Evolutionary conservation across 176 grass and related monocot genomes (phyloP).

Genomic region (Oryza officinalis): DNA sequence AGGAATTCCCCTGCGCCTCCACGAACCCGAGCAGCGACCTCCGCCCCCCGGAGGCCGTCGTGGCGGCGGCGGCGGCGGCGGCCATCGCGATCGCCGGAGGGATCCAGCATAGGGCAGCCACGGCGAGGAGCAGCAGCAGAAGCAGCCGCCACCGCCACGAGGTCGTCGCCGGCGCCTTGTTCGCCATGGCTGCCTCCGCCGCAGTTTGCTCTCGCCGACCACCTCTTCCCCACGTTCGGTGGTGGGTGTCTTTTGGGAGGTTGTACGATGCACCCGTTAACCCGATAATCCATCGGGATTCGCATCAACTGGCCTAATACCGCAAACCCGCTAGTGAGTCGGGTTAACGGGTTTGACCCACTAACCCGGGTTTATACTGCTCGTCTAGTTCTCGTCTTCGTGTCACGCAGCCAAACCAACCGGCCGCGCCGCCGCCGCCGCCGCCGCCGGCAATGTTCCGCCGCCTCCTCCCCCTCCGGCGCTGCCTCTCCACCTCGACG

Average conservation of each 20-base stretch:
- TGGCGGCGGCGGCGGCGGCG: slow-evolving; percentile 14
- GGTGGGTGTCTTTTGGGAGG: not conserved
- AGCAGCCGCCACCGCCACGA: slow-evolving; percentile 57
- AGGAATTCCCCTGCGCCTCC: slow-evolving; percentile 76
- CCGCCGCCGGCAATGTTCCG: slow-evolving; percentile 53
- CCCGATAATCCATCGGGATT: not conserved
- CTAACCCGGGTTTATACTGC: not conserved
- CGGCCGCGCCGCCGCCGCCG: slow-evolving; percentile 22
- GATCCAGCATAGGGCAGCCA: slow-evolving; percentile 54
- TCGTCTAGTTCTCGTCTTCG: not conserved
- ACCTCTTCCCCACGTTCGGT: slow-evolving; percentile 4
- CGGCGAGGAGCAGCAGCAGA: slow-evolving; percentile 28
- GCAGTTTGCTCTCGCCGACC: not conserved
- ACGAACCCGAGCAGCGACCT: slow-evolving; percentile 74
- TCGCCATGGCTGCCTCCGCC: slow-evolving; percentile 39
- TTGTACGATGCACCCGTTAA: slow-evolving; percentile 44
- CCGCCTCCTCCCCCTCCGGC: slow-evolving; percentile 29
- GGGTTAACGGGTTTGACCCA: not conserved
- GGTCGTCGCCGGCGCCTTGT: slow-evolving; percentile 44
- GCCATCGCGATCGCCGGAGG: slow-evolving; percentile 56
- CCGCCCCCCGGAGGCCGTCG: slow-evolving; percentile 33
- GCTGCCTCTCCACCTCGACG: slow-evolving; percentile 46
- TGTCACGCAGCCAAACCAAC: slow-evolving; percentile 22
- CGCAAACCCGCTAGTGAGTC: not conserved
- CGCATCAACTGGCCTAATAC: slow-evolving; percentile 7